Base-by-base conservation (phyloP, 2,329 filamentous ascomycete species). In the Neophaeococcomyces aloes region DNA sequence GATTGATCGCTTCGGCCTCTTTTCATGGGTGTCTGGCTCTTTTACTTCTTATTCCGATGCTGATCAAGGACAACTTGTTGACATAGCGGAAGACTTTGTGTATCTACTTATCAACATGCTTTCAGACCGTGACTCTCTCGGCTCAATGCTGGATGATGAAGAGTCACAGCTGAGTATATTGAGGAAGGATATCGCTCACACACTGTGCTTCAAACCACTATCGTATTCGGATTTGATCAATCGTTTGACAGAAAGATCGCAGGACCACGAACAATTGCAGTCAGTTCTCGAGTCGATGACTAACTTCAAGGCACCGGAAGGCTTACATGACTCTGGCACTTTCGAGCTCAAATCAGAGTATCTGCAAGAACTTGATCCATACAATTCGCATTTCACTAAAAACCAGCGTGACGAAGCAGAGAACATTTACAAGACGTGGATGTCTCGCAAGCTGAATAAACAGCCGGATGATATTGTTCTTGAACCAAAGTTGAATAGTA, bases 321-420 rank as follows among this genome's bases (percentile, higher is more conserved):
- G 89, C 4, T 66, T 96, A 25, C 86, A 84, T 3, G 91, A 98
- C 59, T 84, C 88, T 13, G 91, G 93, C 45, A 94, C 86, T 0
- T 98, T 98, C 57, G 87, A 95, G 61, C 69, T 98, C 40, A 91
- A 88, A 59, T 78, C 83, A 3, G 78, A 94, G 48, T 91, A 81
- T 55, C 75, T 95, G 30, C 83, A 89, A 53, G 76, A 93, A 36
- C 79, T 98, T 39, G 93, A 98, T 60, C 91, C 93, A 1, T 98
- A 95, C 61, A 91, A 88, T 57, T 84, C 88, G 5, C 87, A 96
- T 59, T 98, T 94, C 63, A 93, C 81, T 57, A 94, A 94, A 59
- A 98, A 98, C 57, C 89, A 96, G 61, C 78, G 91, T 39, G 91
- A 98, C 59, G 91, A 98, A 61, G 86, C 89, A 0, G 91, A 98